Percentiles rank a stretch among this genome's conserved stretches.
Conservation (phyloP, 2,329 filamentous ascomycete species). For the Dothidotthia symphoricarpi region DNA sequence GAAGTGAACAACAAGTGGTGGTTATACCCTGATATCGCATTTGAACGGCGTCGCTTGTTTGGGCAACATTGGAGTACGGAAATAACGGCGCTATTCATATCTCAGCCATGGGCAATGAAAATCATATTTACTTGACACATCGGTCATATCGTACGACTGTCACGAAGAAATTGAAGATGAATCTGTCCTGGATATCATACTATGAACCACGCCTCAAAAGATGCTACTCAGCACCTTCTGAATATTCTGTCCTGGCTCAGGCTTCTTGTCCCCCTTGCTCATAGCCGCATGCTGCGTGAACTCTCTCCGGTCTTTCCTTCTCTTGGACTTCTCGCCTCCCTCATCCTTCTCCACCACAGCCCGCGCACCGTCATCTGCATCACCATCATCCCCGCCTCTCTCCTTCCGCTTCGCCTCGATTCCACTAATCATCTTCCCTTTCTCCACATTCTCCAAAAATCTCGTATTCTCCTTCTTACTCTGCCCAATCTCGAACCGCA, state of each 20-base stretch:
- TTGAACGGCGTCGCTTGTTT: constrained; percentile 6
- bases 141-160: background rate
- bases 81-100: background rate
- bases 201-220: constrained; percentile 22
- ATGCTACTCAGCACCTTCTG: constrained; percentile 40
- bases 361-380: constrained; percentile 15
- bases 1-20: constrained; percentile 5
- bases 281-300: constrained; percentile 67
- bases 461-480: constrained; percentile 76
- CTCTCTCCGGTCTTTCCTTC: constrained; percentile 44
- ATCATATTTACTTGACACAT: too few species aligned
- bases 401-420: constrained; percentile 59
- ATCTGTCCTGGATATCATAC: constrained; percentile 9
- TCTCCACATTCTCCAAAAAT: constrained; percentile 77
- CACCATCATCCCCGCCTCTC: constrained; percentile 43
- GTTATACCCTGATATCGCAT: constrained; percentile 27
- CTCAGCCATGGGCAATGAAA: too few species aligned
- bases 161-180: background rate
- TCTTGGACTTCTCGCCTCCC: constrained; percentile 32
- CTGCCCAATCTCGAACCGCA: constrained; percentile 75
- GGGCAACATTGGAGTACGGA: constrained; percentile 4
- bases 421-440: constrained; percentile 67
- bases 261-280: constrained; percentile 34
- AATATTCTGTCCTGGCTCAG: constrained; percentile 31
- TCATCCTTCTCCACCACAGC: constrained; percentile 27